A percentile compares a stretch with the other conserved stretches of the same genome.
Evolutionary conservation across 2,329 filamentous ascomycete species (phyloP).

Genomic region (Xylaria digitata): DNA sequence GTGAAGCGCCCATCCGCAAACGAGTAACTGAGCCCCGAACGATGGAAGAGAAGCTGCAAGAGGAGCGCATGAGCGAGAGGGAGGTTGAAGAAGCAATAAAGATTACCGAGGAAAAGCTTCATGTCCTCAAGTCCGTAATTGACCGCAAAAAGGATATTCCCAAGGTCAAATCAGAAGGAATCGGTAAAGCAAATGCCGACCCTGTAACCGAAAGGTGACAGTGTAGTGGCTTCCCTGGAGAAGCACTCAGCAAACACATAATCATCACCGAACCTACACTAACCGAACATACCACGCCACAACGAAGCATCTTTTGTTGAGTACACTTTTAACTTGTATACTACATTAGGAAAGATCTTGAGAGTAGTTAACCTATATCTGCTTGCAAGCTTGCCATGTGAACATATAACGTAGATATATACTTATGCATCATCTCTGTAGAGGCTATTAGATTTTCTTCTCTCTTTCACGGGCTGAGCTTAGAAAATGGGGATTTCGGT

Average conservation of each 20-base stretch:
- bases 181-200: slow-evolving; percentile 7
- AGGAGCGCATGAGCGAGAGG: slow-evolving; percentile 73
- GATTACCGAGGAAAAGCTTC: slow-evolving; percentile 86
- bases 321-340: slow-evolving; percentile 38
- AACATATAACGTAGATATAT: not conserved
- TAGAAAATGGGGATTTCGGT: no score
- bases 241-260: slow-evolving; percentile 6
- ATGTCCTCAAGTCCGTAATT: slow-evolving; percentile 79
- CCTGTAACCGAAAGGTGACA: slow-evolving; percentile 20
- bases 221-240: not conserved
- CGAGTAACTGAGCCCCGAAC: slow-evolving; percentile 65
- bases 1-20: slow-evolving; percentile 56
- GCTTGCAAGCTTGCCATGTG: not conserved
- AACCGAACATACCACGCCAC: slow-evolving; percentile 37
- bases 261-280: slow-evolving; percentile 25
- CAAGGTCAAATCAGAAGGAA: slow-evolving; percentile 32
- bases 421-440: not conserved
- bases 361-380: not conserved
- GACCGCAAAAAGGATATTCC: slow-evolving; percentile 62
- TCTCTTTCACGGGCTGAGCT: no score
- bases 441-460: not conserved
- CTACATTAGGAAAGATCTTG: slow-evolving; percentile 25
- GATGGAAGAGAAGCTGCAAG: slow-evolving; percentile 68
- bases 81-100: slow-evolving; percentile 84
- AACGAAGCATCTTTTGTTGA: slow-evolving; percentile 39